Base-by-base conservation (phyloP, 2,329 filamentous ascomycete genomes). In the Alternaria triticimaculans region DNA sequence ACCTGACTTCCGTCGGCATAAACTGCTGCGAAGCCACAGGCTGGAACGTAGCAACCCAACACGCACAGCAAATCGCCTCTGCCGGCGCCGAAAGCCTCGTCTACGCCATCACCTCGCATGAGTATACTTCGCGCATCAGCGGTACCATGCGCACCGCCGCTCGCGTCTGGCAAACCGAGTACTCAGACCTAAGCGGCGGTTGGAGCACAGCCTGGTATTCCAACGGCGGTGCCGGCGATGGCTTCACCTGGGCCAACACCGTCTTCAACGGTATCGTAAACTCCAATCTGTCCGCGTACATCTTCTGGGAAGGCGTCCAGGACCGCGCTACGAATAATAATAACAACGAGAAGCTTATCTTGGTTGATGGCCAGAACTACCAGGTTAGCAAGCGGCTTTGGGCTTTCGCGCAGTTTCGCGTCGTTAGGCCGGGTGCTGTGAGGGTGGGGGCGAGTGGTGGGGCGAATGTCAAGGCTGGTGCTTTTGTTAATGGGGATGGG, bases 281-380 rank as follows among this genome's bases (percentile, higher is more conserved):
- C 68, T 81, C 80, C 23, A 84, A 85, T 67, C 77, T 85, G 6
- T 84, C 81, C 8, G 86, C 82, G 0, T 87, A 87, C 68, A 78
- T 88, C 6, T 87, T 86, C 76, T 88, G 86, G 86, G 83, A 85
- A 71, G 84, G 85, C 20, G 71, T 74, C 15, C 79, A 82, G 25
- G 80, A 79, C 62, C 79, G 78, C 44, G 79, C 80, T 10, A 79
- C 75, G 14, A 80, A 77, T 66, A 77, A 76, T 64, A 75, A 76
- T 48, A 74, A 74, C 50, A 75, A 76, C 53, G 73, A 76, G 51
- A 78, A 73, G 50, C 74, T 81, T 21, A 77, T 82, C 41, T 66
- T 80, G 45, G 68, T 80, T 43, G 77, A 79, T 15, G 73, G 75
- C 18, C 77, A 79, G 51, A 70, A 64, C 37, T 78, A 80, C 49